Evolutionary conservation across 2,329 filamentous ascomycete species (phyloP).

Genomic region (Emmonsia crescens): DNA sequence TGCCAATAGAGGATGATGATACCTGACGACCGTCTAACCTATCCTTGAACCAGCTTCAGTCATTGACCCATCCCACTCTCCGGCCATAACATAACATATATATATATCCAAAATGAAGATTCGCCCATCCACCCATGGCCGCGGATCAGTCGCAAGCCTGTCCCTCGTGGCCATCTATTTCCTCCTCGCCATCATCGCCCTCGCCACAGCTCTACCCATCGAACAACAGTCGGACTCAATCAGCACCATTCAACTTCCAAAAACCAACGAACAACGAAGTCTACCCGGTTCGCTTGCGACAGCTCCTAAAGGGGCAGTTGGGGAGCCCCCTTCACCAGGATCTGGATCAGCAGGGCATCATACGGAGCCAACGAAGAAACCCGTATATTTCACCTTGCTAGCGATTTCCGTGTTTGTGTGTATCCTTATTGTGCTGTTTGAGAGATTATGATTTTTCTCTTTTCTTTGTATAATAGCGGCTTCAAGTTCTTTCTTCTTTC

Average conservation of each 20-base stretch:
- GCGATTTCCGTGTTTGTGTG: not conserved
- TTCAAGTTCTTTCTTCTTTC: not conserved
- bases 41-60: not conserved
- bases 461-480: not conserved
- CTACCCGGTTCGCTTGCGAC: not conserved
- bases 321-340: not conserved
- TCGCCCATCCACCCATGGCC: not conserved
- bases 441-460: not conserved
- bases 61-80: not conserved
- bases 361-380: not conserved
- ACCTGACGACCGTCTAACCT: not conserved
- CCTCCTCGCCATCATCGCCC: not conserved
- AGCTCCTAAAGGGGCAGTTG: constrained; percentile 2
- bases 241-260: not conserved
- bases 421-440: not conserved
- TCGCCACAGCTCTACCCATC: not conserved
- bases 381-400: not conserved
- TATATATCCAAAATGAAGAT: not conserved
- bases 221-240: not conserved
- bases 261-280: not conserved
- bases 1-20: not conserved
- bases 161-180: not conserved
- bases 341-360: not conserved
- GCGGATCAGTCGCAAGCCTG: not conserved
- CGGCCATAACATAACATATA: not conserved